Evolutionary conservation across 2,329 filamentous ascomycete species (phyloP), one percentile per base, ranked within the genome.

Genomic region (Plectosphaerella sp.): DNA sequence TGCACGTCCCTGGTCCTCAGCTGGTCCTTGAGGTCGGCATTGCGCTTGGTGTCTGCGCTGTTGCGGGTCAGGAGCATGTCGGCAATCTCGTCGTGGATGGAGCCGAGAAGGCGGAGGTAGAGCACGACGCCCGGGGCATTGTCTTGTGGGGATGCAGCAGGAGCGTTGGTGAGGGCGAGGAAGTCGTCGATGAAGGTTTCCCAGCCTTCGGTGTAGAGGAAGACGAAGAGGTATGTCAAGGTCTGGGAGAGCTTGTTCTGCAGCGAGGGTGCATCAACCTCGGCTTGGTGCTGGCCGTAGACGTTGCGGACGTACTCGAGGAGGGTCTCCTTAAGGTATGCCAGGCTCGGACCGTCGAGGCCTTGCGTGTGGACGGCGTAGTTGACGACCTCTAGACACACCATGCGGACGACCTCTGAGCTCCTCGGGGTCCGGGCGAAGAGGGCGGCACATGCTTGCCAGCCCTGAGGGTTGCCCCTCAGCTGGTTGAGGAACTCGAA

Each of bases 211-310:
- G 84, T 84, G 69, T 99, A 99, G 51, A 96, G 79, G 12, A 86
- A 84, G 36, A 91, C 88, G 69, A 99, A 99, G 48, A 99, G 84
- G 64, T 91, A 94, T 10, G 94, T 99, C 62, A 99, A 75, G 12
- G 92, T 96, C 73, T 99, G 94, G 45, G 93, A 92, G 59, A 99
- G 83, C 73, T 99, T 99, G 75, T 97, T 99, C 72, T 97, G 93
- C 43, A 99, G 86, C 58, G 83, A 82, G 22, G 83, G 69, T 9
- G 86, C 83, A 67, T 99, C 94, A 57, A 86, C 72, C 53, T 78
- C 75, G 51, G 80, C 78, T 10, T 75, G 69, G 35, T 75, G 75
- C 39, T 78, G 74, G 50, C 84, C 81, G 68, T 97, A 97, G 47
- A 81, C 84, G 61, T 87, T 82, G 58, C 83, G 83, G 55, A 94